These are phyloP conservation scores for Kalmanozyma brasiliensis DNA, from an alignment of 1,284 basidiomycete genomes.

Conservation along the genomic window DNA sequence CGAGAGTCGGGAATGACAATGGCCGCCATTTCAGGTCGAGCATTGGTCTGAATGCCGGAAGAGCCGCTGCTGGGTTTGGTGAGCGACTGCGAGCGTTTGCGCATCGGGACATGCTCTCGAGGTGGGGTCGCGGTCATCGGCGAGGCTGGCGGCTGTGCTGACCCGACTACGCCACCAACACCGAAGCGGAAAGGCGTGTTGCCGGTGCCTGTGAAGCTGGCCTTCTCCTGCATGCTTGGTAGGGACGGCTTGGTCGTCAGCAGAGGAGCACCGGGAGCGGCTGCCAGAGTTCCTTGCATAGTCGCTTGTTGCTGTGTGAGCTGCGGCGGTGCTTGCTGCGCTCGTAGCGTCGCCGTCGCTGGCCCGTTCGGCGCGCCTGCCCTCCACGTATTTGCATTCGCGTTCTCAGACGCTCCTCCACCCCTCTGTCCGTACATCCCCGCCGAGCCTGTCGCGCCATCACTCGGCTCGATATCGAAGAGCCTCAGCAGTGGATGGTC, in stretches of 20 bases:
- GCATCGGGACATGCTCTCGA: constrained; percentile 14
- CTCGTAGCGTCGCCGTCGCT: constrained; percentile 11
- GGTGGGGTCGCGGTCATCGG: constrained; percentile 8
- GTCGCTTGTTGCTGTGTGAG: constrained; percentile 1
- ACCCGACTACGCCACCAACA: constrained; percentile 39
- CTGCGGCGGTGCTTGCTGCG: constrained; percentile 15
- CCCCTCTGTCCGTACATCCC: constrained; percentile 22
- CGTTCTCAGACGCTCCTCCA: constrained; percentile 3
- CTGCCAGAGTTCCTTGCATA: neutral
- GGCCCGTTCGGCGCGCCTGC: neutral
- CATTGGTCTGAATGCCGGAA: neutral
- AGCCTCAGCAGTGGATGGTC: constrained; percentile 56
- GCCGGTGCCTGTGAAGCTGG: constrained; percentile 57
- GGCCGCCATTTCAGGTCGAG: neutral
- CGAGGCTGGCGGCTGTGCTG: constrained; percentile 11
- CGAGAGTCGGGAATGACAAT: constrained; percentile 29
- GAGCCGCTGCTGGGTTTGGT: constrained; percentile 18
- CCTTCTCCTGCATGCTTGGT: constrained; percentile 28
- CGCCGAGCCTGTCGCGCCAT: constrained; percentile 6
- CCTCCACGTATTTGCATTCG: constrained; percentile 18
- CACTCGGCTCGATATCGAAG: constrained; percentile 44
- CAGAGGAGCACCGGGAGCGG: constrained; percentile 2
- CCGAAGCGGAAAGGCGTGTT: constrained; percentile 64
- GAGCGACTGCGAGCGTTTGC: constrained; percentile 38
- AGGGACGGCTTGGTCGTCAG: constrained; percentile 21